Evolutionary conservation across 306 rosid genomes (phyloP).

Genomic region (Fagus crenata): DNA sequence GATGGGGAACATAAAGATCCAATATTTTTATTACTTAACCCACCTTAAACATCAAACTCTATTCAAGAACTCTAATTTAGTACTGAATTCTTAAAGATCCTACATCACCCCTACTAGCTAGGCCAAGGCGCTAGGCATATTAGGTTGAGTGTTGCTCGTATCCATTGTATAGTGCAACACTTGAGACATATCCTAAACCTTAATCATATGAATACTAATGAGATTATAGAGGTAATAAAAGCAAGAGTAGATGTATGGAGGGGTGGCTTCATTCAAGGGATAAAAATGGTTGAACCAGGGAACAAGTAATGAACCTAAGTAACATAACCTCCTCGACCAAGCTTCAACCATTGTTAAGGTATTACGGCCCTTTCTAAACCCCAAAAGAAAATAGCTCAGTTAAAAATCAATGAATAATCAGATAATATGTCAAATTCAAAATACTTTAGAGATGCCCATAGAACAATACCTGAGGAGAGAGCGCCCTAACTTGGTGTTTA

Average conservation of each 20-base stretch:
- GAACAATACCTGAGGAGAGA: conserved; percentile 63
- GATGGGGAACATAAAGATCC: too few species aligned
- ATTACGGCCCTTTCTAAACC: neutral
- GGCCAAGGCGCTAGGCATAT: too few species aligned
- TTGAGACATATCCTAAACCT: too few species aligned
- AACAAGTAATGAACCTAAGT: neutral
- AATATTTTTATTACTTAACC: too few species aligned
- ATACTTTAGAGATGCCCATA: neutral
- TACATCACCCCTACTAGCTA: too few species aligned
- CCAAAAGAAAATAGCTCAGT: neutral
- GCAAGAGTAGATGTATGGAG: neutral
- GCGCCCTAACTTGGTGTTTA: conserved; percentile 38
- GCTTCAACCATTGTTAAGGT: neutral
- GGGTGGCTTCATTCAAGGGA: neutral
- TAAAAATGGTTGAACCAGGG: too few species aligned
- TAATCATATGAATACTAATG: too few species aligned
- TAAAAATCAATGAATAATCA: neutral
- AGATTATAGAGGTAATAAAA: neutral
- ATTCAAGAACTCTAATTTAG: too few species aligned
- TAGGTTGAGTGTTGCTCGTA: too few species aligned
- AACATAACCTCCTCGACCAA: neutral
- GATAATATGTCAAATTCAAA: neutral
- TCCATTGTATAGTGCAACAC: too few species aligned
- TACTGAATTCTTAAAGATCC: too few species aligned
- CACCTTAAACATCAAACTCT: too few species aligned